Conservation (phyloP, 768 basidiomycete genomes). For the Boletellus emodensis region DNA sequence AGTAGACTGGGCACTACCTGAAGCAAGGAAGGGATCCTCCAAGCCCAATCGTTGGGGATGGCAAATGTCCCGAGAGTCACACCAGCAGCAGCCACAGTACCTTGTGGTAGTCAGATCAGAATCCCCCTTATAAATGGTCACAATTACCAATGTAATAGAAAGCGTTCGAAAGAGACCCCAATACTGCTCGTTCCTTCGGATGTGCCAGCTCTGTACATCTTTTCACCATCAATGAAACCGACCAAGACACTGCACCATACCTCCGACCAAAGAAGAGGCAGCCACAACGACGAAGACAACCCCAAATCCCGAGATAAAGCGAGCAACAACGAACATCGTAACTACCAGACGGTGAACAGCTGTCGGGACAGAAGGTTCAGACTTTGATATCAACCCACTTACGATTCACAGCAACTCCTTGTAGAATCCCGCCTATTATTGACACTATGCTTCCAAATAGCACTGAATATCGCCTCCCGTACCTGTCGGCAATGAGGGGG, state of each 20-base stretch:
- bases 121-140: not conserved
- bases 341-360: not conserved
- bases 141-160: conserved; percentile 5
- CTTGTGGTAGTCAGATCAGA: not conserved
- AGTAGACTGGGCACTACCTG: conserved; percentile 51
- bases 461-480: not conserved
- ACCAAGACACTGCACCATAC: not conserved
- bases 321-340: conserved; percentile 5
- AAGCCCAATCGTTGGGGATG: conserved; percentile 55
- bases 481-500: not conserved
- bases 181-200: conserved; percentile 10
- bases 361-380: not conserved
- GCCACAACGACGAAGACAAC: conserved; percentile 2
- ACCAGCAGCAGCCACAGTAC: conserved; percentile 39
- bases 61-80: conserved; percentile 59
- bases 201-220: conserved; percentile 6
- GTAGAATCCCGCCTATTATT: not conserved
- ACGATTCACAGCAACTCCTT: not conserved
- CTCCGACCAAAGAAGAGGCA: conserved; percentile 5
- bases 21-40: conserved; percentile 58
- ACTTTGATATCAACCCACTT: not conserved
- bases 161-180: not conserved
- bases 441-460: not conserved
- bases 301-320: conserved; percentile 2
- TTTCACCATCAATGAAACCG: not conserved